Percentiles rank a stretch among this genome's conserved stretches.
Conservation (phyloP, 148 eudicot genomes). For the Camellia lanceoleosa region DNA sequence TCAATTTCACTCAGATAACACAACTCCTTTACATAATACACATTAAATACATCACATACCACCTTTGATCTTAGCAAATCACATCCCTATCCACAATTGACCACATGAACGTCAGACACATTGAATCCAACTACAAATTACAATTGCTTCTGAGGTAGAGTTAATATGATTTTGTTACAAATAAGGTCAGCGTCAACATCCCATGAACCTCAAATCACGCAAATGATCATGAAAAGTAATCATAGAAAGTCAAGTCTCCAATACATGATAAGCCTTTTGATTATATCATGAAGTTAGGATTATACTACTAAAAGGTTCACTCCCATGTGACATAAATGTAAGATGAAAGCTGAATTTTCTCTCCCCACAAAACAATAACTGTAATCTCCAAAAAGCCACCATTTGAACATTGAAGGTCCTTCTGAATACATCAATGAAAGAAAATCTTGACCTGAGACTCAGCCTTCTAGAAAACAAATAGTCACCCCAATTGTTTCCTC, state of each 20-base stretch:
- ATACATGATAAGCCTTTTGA: background rate
- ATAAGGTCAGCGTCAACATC: background rate
- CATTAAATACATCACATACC: background rate
- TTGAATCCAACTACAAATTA: background rate
- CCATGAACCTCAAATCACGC: conserved; percentile 8
- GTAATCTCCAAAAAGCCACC: conserved; percentile 8
- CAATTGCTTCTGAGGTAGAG: background rate
- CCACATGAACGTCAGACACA: background rate
- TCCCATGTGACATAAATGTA: background rate
- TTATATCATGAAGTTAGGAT: background rate
- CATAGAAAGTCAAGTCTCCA: conserved; percentile 4
- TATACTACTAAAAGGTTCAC: no score
- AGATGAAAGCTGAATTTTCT: background rate
- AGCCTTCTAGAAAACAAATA: conserved; percentile 4
- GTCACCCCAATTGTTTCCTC: background rate
- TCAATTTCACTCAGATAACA: background rate
- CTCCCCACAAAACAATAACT: background rate
- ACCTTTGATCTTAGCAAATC: background rate
- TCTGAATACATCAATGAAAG: background rate
- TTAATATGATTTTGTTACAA: background rate
- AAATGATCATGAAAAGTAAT: background rate
- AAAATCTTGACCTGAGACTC: conserved; percentile 16
- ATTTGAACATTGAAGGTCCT: background rate
- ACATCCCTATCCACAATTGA: conserved; percentile 3
- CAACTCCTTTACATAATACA: no score